Conservation (phyloP, 805 yeast genomes). For the Myxozyma vanderwaltii region DNA sequence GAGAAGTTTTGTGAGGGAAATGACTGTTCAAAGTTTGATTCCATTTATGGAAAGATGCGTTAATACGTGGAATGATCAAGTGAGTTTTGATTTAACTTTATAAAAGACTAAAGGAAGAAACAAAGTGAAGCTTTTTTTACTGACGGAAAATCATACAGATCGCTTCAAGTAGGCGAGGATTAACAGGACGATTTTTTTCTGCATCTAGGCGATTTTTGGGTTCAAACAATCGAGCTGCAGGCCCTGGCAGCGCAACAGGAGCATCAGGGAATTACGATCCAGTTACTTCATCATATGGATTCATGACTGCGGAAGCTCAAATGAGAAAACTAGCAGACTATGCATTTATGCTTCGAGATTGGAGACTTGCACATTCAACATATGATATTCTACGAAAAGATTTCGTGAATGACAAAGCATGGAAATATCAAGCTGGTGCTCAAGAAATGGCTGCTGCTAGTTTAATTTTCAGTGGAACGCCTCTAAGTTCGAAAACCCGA, state of each 20-base stretch:
- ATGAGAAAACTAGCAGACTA: constrained; percentile 87
- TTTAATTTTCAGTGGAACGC: constrained; percentile 55
- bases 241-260: constrained; percentile 32
- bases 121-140: too few relatives aligned
- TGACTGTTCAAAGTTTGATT: constrained; percentile 54
- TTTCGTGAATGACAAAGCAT: constrained; percentile 72
- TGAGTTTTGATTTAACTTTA: too few relatives aligned
- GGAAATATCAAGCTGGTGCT: constrained; percentile 77
- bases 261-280: constrained; percentile 49
- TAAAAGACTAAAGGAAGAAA: too few relatives aligned
- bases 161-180: constrained; percentile 55
- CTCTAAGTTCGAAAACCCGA: constrained; percentile 47
- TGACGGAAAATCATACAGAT: constrained; percentile 1
- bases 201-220: constrained; percentile 64
- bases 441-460: constrained; percentile 81
- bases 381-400: constrained; percentile 83
- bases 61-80: constrained; percentile 80
- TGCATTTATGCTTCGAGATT: constrained; percentile 88
- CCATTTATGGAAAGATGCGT: constrained; percentile 87
- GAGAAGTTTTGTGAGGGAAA: constrained; percentile 49
- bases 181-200: constrained; percentile 70
- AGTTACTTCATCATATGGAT: constrained; percentile 60
- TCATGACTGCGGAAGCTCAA: constrained; percentile 67
- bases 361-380: constrained; percentile 76
- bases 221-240: constrained; percentile 36